Conservation (phyloP, 768 basidiomycete genomes). For the Phlebiopsis flavidoalba region DNA sequence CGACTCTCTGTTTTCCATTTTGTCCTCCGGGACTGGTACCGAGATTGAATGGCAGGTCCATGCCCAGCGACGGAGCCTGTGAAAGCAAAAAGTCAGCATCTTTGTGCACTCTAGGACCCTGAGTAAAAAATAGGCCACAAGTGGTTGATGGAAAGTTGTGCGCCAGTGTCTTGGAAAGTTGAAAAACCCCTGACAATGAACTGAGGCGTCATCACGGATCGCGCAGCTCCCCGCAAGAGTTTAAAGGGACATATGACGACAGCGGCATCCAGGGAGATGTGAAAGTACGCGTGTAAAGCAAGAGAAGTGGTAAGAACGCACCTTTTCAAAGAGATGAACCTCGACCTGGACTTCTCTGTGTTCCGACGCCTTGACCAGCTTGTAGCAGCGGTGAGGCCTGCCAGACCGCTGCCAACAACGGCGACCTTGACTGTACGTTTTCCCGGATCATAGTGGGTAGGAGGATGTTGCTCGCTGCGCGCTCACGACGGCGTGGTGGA, state of each 20-base stretch:
- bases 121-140: neutral
- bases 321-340: conserved; percentile 75
- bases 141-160: neutral
- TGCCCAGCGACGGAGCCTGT: conserved; percentile 54
- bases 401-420: conserved; percentile 67
- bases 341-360: conserved; percentile 45
- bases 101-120: neutral
- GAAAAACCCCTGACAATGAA: neutral
- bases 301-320: conserved; percentile 17
- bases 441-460: neutral
- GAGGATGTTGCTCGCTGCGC: neutral
- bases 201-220: neutral
- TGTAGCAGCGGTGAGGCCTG: conserved; percentile 68
- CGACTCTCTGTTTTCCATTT: conserved; percentile 48
- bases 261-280: neutral
- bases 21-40: conserved; percentile 31
- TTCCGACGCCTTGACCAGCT: conserved; percentile 33
- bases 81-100: too few relatives aligned
- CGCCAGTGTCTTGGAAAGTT: neutral
- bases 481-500: neutral
- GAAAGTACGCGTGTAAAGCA: neutral
- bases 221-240: neutral
- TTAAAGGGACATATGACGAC: neutral
- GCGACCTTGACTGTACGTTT: conserved; percentile 52
- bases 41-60: conserved; percentile 64